Percentiles rank a stretch among this genome's conserved stretches.
Evolutionary conservation across 2,329 filamentous ascomycete species (phyloP).

Genomic region (Scedosporium boydii): DNA sequence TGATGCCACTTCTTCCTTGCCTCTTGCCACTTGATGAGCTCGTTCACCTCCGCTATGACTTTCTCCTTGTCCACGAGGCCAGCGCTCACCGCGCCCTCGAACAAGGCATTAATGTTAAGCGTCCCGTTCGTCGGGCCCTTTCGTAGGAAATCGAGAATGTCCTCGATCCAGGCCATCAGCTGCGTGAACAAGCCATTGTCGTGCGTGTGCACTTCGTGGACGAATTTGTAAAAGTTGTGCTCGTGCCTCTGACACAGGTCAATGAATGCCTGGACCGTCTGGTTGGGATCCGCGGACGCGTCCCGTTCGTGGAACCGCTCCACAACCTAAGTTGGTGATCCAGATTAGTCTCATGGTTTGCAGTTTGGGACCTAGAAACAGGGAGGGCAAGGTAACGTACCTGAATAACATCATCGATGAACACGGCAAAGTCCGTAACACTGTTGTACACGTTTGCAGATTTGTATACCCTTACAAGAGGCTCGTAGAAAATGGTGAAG

Average conservation of each 20-base stretch:
- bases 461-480: conserved; percentile 93
- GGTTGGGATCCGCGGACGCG: conserved; percentile 89
- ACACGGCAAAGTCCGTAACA: conserved; percentile 90
- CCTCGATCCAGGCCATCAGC: conserved; percentile 95
- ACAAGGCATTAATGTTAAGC: conserved; percentile 88
- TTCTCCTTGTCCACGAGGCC: conserved; percentile 60
- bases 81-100: conserved; percentile 66
- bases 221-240: conserved; percentile 97
- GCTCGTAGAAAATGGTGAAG: conserved; percentile 98
- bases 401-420: conserved; percentile 85
- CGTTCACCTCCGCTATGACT: conserved; percentile 72
- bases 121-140: conserved; percentile 78
- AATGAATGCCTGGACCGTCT: conserved; percentile 96
- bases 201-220: conserved; percentile 94
- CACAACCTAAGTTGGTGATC: conserved; percentile 36
- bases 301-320: conserved; percentile 63
- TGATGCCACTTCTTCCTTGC: conserved; percentile 96
- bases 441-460: conserved; percentile 96
- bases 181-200: conserved; percentile 95
- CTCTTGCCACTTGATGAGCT: conserved; percentile 86
- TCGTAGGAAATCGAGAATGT: conserved; percentile 85
- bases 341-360: background rate
- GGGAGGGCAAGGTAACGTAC: conserved; percentile 31
- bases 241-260: conserved; percentile 92
- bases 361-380: too few species aligned